Base-by-base conservation (phyloP, 805 yeast species). In the Clavispora santaluciae region DNA sequence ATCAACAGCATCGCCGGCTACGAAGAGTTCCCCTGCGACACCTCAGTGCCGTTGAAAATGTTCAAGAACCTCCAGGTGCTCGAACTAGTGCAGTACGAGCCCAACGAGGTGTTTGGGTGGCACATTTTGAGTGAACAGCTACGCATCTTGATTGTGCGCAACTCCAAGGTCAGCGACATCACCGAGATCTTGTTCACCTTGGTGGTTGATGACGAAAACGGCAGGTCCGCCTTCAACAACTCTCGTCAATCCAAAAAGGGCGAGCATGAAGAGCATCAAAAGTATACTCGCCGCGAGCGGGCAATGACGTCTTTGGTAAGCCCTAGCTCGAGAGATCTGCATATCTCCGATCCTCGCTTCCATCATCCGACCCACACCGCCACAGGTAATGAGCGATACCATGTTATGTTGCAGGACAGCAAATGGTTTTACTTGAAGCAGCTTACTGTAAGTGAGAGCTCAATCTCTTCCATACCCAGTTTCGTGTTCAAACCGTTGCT, bases 1-100 rank as follows among this genome's bases (percentile, higher is more conserved):
- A 74, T 82, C 13, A 73, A 68, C 46, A 61, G 77, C 33, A 80
- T 81, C 22, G 72, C 68, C 37, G 79, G 81, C 2, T 81, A 79
- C 55, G 85, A 81, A 51, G 86, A 81, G 54, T 81, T 76, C 54
- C 87, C 86, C 0, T 80, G 82, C 55, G 87, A 81, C 52, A 79
- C 86, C 3, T 73, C 83, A 4, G 81, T 82, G 7, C 86, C 87
- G 3, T 55, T 81, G n/a, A 63, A 63, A 29, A 68, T 77, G 57
- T 81, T 81, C 57, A 79, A 78, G 45, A 81, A 79, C 53, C 60
- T 81, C 36, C 76, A 79, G 36, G 83, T 81, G 16, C 61, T 81
- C 34, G 87, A 81, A 53, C 57, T 81, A 3, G 65, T 68, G 21
- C 83, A 79, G 42, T 64, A 78, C 43, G 84, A 79, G 46, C 82